Evolutionary conservation across 306 rosid species (phyloP).

Genomic region (Vachellia pachyceras): DNA sequence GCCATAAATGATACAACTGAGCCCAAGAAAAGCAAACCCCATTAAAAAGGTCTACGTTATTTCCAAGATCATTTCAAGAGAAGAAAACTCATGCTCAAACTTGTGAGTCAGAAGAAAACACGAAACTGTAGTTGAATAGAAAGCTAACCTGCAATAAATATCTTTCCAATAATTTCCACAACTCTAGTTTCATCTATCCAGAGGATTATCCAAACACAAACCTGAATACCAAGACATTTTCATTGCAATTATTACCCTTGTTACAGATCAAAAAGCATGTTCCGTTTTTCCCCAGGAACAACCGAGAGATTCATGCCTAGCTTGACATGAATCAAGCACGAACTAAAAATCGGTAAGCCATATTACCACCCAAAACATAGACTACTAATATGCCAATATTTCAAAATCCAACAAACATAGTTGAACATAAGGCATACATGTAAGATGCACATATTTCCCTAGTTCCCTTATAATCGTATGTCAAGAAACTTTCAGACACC

Average conservation of each 20-base stretch:
- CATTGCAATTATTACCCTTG: slow-evolving; percentile 24
- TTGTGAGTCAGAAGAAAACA: slow-evolving; percentile 17
- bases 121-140: slow-evolving; percentile 21
- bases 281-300: neutral
- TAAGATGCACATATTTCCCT: neutral
- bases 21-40: slow-evolving; percentile 13
- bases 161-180: slow-evolving; percentile 71
- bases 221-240: slow-evolving; percentile 52
- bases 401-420: slow-evolving; percentile 20
- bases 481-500: slow-evolving; percentile 8
- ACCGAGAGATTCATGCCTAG: slow-evolving; percentile 3
- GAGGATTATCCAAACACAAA: slow-evolving; percentile 89
- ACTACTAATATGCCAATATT: slow-evolving; percentile 3
- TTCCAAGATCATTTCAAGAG: slow-evolving; percentile 26
- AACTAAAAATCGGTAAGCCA: neutral
- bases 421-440: neutral
- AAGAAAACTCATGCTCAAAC: slow-evolving; percentile 31
- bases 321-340: slow-evolving; percentile 1
- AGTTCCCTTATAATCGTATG: neutral
- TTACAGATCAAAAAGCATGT: slow-evolving; percentile 22
- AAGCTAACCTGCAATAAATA: slow-evolving; percentile 88
- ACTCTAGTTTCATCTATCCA: slow-evolving; percentile 68
- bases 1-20: slow-evolving; percentile 87
- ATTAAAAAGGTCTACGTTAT: slow-evolving; percentile 8
- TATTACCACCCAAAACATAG: slow-evolving; percentile 14